These are phyloP conservation scores for Solanum lignicaule DNA, from an alignment of 257 asterid species.

Conservation along the genomic window DNA sequence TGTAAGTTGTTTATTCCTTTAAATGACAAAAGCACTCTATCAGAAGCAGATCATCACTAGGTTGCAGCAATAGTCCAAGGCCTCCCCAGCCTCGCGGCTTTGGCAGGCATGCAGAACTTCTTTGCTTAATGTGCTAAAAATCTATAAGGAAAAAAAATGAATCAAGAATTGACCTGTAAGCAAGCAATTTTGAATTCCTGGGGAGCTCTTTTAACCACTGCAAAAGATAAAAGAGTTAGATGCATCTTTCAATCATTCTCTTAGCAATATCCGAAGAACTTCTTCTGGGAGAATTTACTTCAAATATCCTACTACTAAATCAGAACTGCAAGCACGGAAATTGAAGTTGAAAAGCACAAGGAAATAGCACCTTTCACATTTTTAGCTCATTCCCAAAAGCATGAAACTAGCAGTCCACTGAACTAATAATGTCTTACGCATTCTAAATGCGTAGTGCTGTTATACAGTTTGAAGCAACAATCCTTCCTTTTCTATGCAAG, in stretches of 20 bases:
- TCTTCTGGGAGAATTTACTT: not conserved
- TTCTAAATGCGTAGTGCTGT: not conserved
- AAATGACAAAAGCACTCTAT: not conserved
- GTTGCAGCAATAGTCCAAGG: not conserved
- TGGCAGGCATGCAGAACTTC: not conserved
- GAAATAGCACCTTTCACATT: not conserved
- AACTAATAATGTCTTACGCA: not conserved
- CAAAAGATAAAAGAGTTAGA: conserved; percentile 21
- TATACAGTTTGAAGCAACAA: not conserved
- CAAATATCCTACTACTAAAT: not conserved
- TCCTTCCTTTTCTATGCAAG: not conserved
- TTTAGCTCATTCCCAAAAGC: not conserved
- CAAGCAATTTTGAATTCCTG: conserved; percentile 93
- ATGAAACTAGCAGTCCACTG: not conserved
- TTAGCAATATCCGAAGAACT: not conserved
- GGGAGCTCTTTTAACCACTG: conserved; percentile 96
- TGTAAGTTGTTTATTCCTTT: not conserved
- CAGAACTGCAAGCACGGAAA: not conserved
- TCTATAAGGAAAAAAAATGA: not conserved
- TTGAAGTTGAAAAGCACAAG: not conserved
- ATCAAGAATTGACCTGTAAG: conserved; percentile 59
- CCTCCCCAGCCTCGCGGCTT: not conserved
- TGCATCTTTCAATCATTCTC: not conserved
- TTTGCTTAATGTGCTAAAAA: not conserved
- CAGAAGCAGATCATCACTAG: not conserved